Evolutionary conservation across 129 eudicot genomes (phyloP), one percentile per base, ranked within the genome.

Genomic region (Flaveria brownii): DNA sequence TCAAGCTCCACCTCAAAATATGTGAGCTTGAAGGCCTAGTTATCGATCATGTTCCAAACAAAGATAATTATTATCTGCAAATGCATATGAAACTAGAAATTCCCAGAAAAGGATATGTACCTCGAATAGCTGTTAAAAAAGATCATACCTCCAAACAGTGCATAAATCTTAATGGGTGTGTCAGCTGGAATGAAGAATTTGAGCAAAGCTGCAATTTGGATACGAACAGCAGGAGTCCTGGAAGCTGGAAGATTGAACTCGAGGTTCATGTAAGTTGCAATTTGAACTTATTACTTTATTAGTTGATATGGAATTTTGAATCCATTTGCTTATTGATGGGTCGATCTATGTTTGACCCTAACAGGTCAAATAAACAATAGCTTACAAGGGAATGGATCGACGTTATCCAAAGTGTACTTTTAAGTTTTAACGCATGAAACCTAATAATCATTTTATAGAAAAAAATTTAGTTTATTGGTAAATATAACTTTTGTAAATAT

Each of bases 141-240:
- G 73, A 68, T 78, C 70, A 61, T 22, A 86, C 90, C 50, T 62
- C 84, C 13, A 65, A 78, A 52, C 84, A 86, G 83, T 1, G 81
- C n/a, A 39, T 83, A 61, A 68, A 78, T 43, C 25, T 69, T 17
- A 84, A 77, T 26, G 90, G 90, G 36, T 14, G 67, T 49, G 85
- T 86, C 50, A 18, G 54, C 41, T 86, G 90, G 90, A 81, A 86
- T 17, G 87, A 86, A 83, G 73, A 69, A 9, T 86, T 86, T 60
- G 87, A 80, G 82, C 90, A 80, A n/a, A 57, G 57, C 67, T 86
- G 87, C 82, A 86, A 60, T 15, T 71, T 77, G 41, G 82, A 78
- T 70, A 43, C 9, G 57, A 74, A 80, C 65, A 70, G 67, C 51
- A 22, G 9, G 77, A 70, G 78, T 43, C 65, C 39, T 26, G 67